These are phyloP conservation scores for Scheffersomyces cryptocercus DNA, from an alignment of 1,139 yeast genomes.

Conservation along the genomic window DNA sequence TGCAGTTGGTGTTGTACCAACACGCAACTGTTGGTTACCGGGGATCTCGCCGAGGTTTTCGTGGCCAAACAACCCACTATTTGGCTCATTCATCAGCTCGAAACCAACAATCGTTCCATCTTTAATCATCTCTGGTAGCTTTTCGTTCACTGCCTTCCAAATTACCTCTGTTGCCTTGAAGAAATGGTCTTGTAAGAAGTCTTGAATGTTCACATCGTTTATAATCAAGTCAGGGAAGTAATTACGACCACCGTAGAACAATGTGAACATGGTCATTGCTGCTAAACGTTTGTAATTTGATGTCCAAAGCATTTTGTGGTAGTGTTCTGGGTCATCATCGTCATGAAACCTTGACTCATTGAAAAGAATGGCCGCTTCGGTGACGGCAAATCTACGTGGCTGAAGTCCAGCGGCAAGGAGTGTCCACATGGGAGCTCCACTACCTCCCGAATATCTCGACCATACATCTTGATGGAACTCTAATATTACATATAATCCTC, in stretches of 20 bases:
- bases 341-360: conserved; percentile 42
- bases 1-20: conserved; percentile 70
- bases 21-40: conserved; percentile 53
- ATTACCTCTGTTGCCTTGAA: conserved; percentile 56
- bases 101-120: conserved; percentile 65
- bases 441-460: conserved; percentile 91
- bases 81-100: conserved; percentile 90
- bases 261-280: conserved; percentile 77
- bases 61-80: conserved; percentile 61
- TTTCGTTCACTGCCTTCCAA: conserved; percentile 47
- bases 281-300: conserved; percentile 82
- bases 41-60: conserved; percentile 50
- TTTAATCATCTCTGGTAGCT: conserved; percentile 56
- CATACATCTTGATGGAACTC: conserved; percentile 96
- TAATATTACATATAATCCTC: conserved; percentile 77
- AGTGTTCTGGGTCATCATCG: conserved; percentile 35
- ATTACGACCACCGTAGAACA: conserved; percentile 75
- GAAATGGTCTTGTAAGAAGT: conserved; percentile 68
- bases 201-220: conserved; percentile 75
- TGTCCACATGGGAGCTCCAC: conserved; percentile 97
- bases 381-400: conserved; percentile 63
- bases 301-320: conserved; percentile 92
- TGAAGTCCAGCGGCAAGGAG: conserved; percentile 91
- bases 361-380: conserved; percentile 79
- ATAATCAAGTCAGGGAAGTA: conserved; percentile 72